Conservation (phyloP, 2,329 filamentous ascomycete genomes). For the Nemania serpens region DNA sequence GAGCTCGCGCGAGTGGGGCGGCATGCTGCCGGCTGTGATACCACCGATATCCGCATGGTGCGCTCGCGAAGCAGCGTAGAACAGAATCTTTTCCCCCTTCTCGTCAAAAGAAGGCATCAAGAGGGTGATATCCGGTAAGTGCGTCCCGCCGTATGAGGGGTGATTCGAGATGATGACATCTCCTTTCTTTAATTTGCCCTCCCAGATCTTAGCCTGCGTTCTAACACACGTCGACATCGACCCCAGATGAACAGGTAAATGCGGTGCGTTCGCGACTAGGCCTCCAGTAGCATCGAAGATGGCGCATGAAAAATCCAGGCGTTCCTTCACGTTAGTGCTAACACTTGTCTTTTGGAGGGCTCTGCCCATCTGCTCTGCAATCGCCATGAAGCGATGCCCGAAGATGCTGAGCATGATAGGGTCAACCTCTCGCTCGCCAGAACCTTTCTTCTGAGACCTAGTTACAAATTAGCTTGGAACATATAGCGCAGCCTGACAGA, state of each 20-base stretch:
- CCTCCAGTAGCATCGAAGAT: constrained; percentile 78
- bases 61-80: constrained; percentile 79
- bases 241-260: constrained; percentile 80
- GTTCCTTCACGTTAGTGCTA: constrained; percentile 80
- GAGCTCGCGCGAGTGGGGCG: constrained; percentile 65
- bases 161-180: constrained; percentile 86
- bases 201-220: constrained; percentile 80
- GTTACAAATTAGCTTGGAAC: constrained; percentile 28
- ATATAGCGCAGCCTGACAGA: background rate
- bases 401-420: constrained; percentile 81
- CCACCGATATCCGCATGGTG: constrained; percentile 84
- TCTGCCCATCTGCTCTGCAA: constrained; percentile 83
- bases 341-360: constrained; percentile 80
- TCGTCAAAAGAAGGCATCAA: constrained; percentile 76
- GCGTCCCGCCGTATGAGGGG: constrained; percentile 82
- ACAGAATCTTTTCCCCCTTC: constrained; percentile 71
- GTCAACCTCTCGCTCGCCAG: constrained; percentile 60
- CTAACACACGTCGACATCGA: constrained; percentile 85
- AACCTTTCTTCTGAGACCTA: constrained; percentile 36
- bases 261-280: constrained; percentile 78
- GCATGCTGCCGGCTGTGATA: constrained; percentile 77
- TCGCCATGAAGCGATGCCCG: constrained; percentile 82
- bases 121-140: constrained; percentile 82
- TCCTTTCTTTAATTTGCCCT: constrained; percentile 74
- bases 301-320: constrained; percentile 82